Base-by-base conservation (phyloP, 805 yeast species). In the Starmera pachycereana region DNA sequence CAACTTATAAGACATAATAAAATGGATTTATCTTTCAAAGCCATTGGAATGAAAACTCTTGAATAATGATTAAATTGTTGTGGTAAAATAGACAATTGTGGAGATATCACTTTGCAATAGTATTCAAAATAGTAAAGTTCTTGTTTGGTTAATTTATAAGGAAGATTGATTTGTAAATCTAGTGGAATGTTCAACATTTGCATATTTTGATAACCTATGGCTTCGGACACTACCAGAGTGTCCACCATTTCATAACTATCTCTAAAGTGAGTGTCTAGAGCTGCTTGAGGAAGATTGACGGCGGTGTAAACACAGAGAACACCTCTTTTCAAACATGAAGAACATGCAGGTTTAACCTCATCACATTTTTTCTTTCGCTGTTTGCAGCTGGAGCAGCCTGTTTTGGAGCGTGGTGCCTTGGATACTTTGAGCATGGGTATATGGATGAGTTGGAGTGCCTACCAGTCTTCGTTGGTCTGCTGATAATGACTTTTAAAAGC, bases 311-410 rank as follows among this genome's bases (percentile, higher is more conserved):
- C 43, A 46, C 72, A 67, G 29, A 44, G 50, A 3, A 53, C 33
- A 11, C 50, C 48, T 37, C 56, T 53, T 40, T 55, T 58, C 30
- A 43, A 33, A 39, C 77, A 71, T n/a, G 61, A 50, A 1, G 70
- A 65, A 48, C 77, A 71, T 4, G 60, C 54, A 1, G 77, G 77
- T 40, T 60, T 63, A 8, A 46, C 49, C 47, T 71, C 71, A 51
- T 71, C 75, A 52, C 77, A 71, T 41, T 70, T 71, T 51, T 70
- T 71, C 58, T 69, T 71, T 46, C 66, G 57, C 43, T 53, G 56
- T 37, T 69, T 57, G 46, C 76, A 71, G 38, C 54, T 55, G 7
- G 53, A 35, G 41, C 73, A 69, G 0, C 72, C 72, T 16, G 45
- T 42, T 35, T 60, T 58, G 0, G 71, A 66, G 10, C 69, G 27